Conservation (phyloP, 2,329 filamentous ascomycete species). For the Aspergillus sp. region DNA sequence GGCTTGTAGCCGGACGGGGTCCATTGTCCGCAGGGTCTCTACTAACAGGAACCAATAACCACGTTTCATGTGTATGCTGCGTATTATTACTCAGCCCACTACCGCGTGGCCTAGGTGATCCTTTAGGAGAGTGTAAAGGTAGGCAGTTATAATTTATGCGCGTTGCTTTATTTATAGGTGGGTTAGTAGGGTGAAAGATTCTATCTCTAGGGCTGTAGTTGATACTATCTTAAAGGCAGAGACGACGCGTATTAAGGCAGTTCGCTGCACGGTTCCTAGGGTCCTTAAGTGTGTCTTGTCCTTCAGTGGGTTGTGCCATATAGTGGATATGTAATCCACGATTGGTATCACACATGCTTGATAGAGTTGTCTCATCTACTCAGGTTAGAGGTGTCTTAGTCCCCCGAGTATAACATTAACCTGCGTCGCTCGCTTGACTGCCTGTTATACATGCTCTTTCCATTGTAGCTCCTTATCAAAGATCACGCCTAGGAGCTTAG, state of each 20-base stretch:
- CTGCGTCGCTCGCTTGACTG: slow-evolving; percentile 25
- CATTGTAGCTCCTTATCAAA: slow-evolving; percentile 30
- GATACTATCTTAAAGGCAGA: background rate
- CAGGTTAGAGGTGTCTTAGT: slow-evolving; percentile 26
- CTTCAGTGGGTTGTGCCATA: slow-evolving; percentile 24
- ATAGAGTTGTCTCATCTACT: slow-evolving; percentile 31
- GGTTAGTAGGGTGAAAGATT: background rate
- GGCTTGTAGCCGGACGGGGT: background rate
- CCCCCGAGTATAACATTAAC: slow-evolving; percentile 22
- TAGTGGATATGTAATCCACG: slow-evolving; percentile 29
- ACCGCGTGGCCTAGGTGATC: background rate
- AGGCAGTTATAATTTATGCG: background rate
- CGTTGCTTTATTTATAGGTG: background rate
- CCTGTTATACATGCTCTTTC: slow-evolving; percentile 30
- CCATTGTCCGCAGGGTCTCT: background rate
- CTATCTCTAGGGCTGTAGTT: background rate
- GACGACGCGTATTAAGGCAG: background rate
- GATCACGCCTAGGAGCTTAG: slow-evolving; percentile 32
- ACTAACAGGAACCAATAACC: background rate
- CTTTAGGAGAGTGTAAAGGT: background rate
- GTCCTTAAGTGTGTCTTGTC: slow-evolving; percentile 3
- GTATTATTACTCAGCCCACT: background rate
- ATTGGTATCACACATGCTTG: slow-evolving; percentile 28
- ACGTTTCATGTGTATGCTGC: background rate
- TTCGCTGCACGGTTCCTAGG: background rate